Conservation (phyloP, 108 stramenopile genomes). For the Discostella pseudostelligera region DNA sequence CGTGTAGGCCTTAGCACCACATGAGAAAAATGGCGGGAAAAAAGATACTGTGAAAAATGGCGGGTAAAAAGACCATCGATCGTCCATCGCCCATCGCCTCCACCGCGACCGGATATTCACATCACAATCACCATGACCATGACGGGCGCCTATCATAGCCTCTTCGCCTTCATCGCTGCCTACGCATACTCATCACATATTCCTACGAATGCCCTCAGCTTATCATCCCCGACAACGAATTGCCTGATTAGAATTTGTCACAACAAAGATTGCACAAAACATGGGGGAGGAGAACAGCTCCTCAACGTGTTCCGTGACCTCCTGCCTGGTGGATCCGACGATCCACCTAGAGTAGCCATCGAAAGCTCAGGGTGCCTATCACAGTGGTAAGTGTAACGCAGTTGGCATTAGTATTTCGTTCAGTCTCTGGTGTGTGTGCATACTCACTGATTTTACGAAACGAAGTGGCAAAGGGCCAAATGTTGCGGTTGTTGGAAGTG, state of each 20-base stretch:
- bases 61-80: too few relatives aligned
- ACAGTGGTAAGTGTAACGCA: too few relatives aligned
- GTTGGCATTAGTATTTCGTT: too few relatives aligned
- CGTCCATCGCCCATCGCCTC: too few relatives aligned
- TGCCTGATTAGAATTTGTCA: constrained; percentile 42
- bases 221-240: not conserved
- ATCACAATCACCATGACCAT: not conserved
- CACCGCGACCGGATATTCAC: too few relatives aligned
- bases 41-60: too few relatives aligned
- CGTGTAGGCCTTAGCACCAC: too few relatives aligned
- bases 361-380: constrained; percentile 46
- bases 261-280: constrained; percentile 45
- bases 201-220: not conserved
- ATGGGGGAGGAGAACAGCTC: constrained; percentile 34
- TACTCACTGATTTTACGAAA: too few relatives aligned
- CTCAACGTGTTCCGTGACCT: constrained; percentile 38
- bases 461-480: constrained; percentile 46
- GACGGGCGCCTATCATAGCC: not conserved
- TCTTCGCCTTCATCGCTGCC: constrained; percentile 1
- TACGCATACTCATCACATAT: not conserved
- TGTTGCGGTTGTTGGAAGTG: constrained; percentile 22
- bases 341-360: constrained; percentile 14
- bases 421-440: too few relatives aligned
- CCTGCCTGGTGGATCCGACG: constrained; percentile 13
- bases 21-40: too few relatives aligned